phyloP scores from a whole-genome alignment of 2,329 filamentous ascomycete species.

The Botrytis cinerea region DNA sequence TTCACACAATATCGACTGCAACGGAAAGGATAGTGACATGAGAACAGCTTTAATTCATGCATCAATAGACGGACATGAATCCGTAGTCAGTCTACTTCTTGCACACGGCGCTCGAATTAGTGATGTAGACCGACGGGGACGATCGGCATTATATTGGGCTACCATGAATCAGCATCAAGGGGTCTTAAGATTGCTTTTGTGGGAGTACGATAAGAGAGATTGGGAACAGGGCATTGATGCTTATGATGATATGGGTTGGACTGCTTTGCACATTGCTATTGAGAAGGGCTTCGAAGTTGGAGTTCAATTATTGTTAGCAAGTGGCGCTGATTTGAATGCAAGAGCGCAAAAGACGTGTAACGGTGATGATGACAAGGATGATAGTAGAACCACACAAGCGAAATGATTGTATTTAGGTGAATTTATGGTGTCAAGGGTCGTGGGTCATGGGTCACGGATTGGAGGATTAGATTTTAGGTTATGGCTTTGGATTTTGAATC shows the following conservation, averaged over 20 bases:
- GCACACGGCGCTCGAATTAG: slow-evolving; percentile 1
- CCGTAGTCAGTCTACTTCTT: neutral
- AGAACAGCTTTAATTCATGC: slow-evolving; percentile 6
- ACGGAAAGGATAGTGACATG: neutral
- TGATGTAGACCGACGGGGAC: neutral
- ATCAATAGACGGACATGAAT: neutral
- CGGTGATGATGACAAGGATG: neutral
- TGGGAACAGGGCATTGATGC: slow-evolving; percentile 20
- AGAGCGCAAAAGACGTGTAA: slow-evolving; percentile 12
- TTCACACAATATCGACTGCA: neutral
- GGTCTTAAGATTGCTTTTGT: neutral
- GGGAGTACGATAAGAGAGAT: neutral
- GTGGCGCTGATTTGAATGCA: slow-evolving; percentile 25
- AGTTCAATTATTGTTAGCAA: slow-evolving; percentile 25
- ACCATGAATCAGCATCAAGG: neutral
- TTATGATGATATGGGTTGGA: slow-evolving; percentile 27
- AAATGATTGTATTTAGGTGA: neutral
- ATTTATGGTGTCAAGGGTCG: neutral
- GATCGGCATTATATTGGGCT: slow-evolving; percentile 5
- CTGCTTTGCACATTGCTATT: slow-evolving; percentile 27
- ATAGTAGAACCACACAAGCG: neutral
- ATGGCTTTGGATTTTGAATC: neutral
- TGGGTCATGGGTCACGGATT: neutral
- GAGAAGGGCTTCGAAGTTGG: slow-evolving; percentile 26
- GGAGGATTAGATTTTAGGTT: neutral